Conservation (phyloP, 2,329 filamentous ascomycete species). For the Aspergillus flavus region DNA sequence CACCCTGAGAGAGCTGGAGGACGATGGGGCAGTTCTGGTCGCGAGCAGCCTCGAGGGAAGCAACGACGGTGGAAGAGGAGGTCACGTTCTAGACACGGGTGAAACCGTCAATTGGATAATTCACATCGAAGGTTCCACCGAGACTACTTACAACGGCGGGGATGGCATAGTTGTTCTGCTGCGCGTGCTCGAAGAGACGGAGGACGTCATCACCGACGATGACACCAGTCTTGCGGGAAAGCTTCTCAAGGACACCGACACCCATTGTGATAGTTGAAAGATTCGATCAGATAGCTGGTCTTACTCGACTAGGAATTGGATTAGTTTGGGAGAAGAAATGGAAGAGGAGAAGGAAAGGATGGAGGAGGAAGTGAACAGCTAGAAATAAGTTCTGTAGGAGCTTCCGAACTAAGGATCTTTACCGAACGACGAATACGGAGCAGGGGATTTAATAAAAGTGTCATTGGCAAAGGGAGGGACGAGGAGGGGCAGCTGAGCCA, state of each 20-base stretch:
- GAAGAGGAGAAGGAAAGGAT: background rate
- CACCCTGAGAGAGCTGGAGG: slow-evolving; percentile 91
- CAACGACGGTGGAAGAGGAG: slow-evolving; percentile 83
- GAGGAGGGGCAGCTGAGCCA: slow-evolving; percentile 14
- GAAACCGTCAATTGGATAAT: slow-evolving; percentile 5
- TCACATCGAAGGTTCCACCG: background rate
- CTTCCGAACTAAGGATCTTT: slow-evolving; percentile 18
- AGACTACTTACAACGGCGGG: slow-evolving; percentile 68
- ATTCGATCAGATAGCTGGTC: slow-evolving; percentile 5
- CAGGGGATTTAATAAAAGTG: slow-evolving; percentile 17
- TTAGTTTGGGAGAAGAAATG: slow-evolving; percentile 9
- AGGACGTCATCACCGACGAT: slow-evolving; percentile 69
- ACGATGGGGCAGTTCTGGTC: slow-evolving; percentile 90
- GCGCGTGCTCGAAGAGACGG: slow-evolving; percentile 83
- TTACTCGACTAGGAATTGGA: background rate
- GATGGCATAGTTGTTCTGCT: slow-evolving; percentile 85
- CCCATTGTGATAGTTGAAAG: slow-evolving; percentile 40
- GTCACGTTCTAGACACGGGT: slow-evolving; percentile 71
- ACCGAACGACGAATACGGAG: slow-evolving; percentile 32
- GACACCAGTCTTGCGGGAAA: slow-evolving; percentile 66
- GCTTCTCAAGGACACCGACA: slow-evolving; percentile 55
- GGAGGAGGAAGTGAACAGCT: slow-evolving; percentile 10
- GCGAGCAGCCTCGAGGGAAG: slow-evolving; percentile 89
- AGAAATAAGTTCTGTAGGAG: slow-evolving; percentile 18
- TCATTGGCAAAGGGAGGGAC: slow-evolving; percentile 14